Evolutionary conservation across 1,139 yeast genomes (phyloP).

Genomic region (Taiozyma sp.): DNA sequence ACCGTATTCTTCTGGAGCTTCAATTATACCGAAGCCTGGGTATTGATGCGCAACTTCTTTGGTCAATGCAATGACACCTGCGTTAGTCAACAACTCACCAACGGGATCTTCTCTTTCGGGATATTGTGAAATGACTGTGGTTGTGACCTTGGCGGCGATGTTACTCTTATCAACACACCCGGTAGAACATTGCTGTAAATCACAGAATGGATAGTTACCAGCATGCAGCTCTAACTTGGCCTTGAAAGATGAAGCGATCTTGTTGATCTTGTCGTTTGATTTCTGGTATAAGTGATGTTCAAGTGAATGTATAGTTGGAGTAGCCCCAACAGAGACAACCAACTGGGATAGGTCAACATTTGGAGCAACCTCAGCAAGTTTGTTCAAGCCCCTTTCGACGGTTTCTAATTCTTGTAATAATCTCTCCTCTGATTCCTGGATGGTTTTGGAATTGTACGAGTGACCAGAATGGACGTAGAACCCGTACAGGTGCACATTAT

Average conservation of each 20-base stretch:
- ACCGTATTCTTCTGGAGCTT: constrained; percentile 33
- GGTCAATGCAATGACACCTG: constrained; percentile 69
- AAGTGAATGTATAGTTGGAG: constrained; percentile 75
- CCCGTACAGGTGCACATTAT: constrained; percentile 49
- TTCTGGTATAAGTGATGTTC: constrained; percentile 23
- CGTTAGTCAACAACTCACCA: constrained; percentile 64
- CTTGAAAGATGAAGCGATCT: constrained; percentile 30
- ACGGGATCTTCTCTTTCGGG: constrained; percentile 41
- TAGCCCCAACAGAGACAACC: constrained; percentile 60
- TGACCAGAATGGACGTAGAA: constrained; percentile 82
- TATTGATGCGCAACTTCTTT: constrained; percentile 50
- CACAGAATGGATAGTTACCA: constrained; percentile 72
- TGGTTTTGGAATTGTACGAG: constrained; percentile 51
- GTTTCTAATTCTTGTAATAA: constrained; percentile 52
- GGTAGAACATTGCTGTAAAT: constrained; percentile 71
- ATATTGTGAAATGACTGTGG: constrained; percentile 62
- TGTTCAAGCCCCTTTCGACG: constrained; percentile 50
- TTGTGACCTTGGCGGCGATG: constrained; percentile 54
- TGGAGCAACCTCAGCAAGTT: constrained; percentile 26
- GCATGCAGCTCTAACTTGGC: constrained; percentile 70
- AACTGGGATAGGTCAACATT: constrained; percentile 25
- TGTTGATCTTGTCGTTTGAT: constrained; percentile 18
- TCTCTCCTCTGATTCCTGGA: constrained; percentile 42
- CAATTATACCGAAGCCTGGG: constrained; percentile 44
- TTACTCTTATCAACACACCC: constrained; percentile 44